These are phyloP conservation scores for Tagetes erecta DNA, from an alignment of 129 eudicot genomes.

Conservation along the genomic window DNA sequence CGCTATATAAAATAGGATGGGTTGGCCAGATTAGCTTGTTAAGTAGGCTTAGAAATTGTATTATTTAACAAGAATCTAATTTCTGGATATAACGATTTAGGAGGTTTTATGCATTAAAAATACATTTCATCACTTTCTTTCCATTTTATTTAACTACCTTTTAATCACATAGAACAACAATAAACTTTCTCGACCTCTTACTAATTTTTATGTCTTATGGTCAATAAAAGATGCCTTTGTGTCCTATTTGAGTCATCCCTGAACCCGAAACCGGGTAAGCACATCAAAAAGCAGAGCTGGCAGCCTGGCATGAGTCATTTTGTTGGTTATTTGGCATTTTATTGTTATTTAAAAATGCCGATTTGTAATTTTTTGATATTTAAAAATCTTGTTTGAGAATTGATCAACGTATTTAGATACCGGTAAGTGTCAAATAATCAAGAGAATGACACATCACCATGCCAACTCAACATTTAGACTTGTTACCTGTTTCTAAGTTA, in stretches of 20 bases:
- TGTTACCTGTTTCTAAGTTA: not conserved
- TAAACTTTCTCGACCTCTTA: not conserved
- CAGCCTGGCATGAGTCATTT: not conserved
- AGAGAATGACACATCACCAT: not conserved
- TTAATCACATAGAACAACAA: not conserved
- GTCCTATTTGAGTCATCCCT: not conserved
- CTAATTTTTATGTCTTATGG: not conserved
- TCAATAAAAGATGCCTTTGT: not conserved
- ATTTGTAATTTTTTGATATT: not conserved
- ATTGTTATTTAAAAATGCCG: not conserved
- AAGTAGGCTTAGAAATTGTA: not conserved
- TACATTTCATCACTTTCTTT: not conserved
- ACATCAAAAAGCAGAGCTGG: not conserved
- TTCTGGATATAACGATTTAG: not conserved
- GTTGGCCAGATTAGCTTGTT: too few species aligned
- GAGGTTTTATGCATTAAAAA: not conserved
- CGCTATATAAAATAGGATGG: not conserved
- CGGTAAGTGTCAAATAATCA: not conserved
- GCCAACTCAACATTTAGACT: not conserved
- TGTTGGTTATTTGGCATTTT: not conserved
- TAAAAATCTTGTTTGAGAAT: not conserved
- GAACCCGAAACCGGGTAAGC: not conserved
- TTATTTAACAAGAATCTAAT: not conserved
- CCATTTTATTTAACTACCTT: not conserved
- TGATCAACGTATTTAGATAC: not conserved